phyloP scores from a whole-genome alignment of 2,329 filamentous ascomycete species.

The Botrytis tulipae region DNA sequence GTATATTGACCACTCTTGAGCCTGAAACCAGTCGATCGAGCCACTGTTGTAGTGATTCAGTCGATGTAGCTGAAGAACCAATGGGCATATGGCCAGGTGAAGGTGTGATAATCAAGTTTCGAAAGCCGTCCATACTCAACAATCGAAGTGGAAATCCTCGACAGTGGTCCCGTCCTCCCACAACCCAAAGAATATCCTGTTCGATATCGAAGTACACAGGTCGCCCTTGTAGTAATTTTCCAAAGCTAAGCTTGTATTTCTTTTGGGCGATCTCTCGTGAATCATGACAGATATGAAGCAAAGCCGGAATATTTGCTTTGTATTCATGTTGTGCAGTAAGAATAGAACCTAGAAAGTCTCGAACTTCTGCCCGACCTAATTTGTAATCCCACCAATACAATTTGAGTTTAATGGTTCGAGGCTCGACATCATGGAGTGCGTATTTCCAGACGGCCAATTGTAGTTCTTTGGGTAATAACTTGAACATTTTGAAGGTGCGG shows the following conservation, averaged over 20 bases:
- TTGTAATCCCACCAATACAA: not conserved
- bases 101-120: not conserved
- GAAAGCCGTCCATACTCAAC: not conserved
- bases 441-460: not conserved
- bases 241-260: not conserved
- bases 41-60: not conserved
- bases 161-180: not conserved
- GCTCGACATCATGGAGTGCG: not conserved
- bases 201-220: not conserved
- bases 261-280: not conserved
- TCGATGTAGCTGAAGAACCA: not conserved
- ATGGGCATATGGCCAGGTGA: rapidly evolving
- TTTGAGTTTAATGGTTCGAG: not conserved
- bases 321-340: not conserved
- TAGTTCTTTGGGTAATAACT: not conserved
- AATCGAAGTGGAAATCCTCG: not conserved
- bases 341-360: not conserved
- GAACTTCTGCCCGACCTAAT: rapidly evolving
- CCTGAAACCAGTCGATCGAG: not conserved
- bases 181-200: not conserved
- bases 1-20: not conserved
- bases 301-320: not conserved
- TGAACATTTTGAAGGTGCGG: not conserved
- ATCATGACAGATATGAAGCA: not conserved
- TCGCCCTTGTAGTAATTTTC: not conserved